phyloP scores from a whole-genome alignment of 768 basidiomycete genomes.

The Cyclocybe cylindracea region DNA sequence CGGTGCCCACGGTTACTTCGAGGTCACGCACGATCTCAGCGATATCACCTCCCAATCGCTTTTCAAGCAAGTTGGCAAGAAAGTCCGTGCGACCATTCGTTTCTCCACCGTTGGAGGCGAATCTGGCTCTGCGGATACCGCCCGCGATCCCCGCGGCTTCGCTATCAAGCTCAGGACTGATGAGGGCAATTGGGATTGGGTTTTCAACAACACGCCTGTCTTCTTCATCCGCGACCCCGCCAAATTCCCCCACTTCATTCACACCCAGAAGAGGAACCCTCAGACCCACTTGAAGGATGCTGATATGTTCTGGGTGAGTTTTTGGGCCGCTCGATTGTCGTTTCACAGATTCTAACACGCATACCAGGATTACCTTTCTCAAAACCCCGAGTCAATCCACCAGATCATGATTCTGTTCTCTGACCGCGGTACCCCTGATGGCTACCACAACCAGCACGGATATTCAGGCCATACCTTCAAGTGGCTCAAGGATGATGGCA shows the following conservation, averaged over 20 bases:
- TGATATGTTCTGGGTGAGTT: conserved; percentile 78
- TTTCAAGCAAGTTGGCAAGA: conserved; percentile 65
- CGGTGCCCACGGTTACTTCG: conserved; percentile 92
- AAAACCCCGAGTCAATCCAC: conserved; percentile 89
- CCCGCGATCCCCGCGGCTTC: conserved; percentile 93
- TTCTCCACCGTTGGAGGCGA: conserved; percentile 96
- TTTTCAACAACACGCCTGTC: conserved; percentile 90
- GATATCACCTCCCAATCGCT: conserved; percentile 77
- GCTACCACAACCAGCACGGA: conserved; percentile 85
- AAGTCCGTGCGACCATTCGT: conserved; percentile 75
- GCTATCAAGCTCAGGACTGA: conserved; percentile 87
- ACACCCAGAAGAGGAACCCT: conserved; percentile 90
- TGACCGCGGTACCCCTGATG: conserved; percentile 94
- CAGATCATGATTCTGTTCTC: conserved; percentile 90
- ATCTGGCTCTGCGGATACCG: conserved; percentile 86
- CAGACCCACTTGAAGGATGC: conserved; percentile 90
- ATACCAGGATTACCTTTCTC: conserved; percentile 78
- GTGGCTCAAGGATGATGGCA: conserved; percentile 81
- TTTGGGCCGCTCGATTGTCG: too few relatives aligned
- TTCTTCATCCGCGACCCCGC: conserved; percentile 88
- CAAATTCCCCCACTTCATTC: conserved; percentile 94
- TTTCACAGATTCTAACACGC: neutral
- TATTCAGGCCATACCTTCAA: conserved; percentile 94
- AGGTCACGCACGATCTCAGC: conserved; percentile 82
- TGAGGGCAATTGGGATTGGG: conserved; percentile 91